phyloP scores from a whole-genome alignment of 2,329 filamentous ascomycete genomes.

The Hypoxylon sp. region DNA sequence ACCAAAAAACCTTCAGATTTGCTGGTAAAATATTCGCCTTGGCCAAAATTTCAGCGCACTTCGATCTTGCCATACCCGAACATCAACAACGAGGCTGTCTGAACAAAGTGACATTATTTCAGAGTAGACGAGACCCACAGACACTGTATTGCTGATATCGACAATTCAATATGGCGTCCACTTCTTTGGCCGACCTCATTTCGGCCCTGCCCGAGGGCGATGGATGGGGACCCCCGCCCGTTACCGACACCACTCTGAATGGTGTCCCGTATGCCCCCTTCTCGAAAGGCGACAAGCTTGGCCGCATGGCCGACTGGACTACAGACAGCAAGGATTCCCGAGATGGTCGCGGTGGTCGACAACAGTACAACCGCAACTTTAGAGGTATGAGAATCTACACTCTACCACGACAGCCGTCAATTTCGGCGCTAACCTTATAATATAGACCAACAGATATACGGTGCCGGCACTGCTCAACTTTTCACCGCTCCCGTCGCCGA shows the following conservation, averaged over 20 bases:
- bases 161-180: conserved; percentile 46
- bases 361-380: conserved; percentile 93
- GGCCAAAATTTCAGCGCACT: conserved; percentile 48
- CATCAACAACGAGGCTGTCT: conserved; percentile 18
- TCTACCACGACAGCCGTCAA: neutral
- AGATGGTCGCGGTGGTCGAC: conserved; percentile 79
- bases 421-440: conserved; percentile 40
- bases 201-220: conserved; percentile 80
- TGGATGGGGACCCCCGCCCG: conserved; percentile 88
- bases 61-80: conserved; percentile 21
- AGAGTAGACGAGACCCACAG: neutral
- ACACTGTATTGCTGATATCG: conserved; percentile 3
- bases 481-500: conserved; percentile 94
- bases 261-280: conserved; percentile 98
- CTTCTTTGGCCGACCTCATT: conserved; percentile 71
- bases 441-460: conserved; percentile 95
- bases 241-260: conserved; percentile 88
- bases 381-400: conserved; percentile 73
- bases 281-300: conserved; percentile 98
- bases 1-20: conserved; percentile 48
- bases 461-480: conserved; percentile 85
- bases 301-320: conserved; percentile 99
- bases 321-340: conserved; percentile 87
- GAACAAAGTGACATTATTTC: conserved; percentile 9
- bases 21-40: conserved; percentile 49